Evolutionary conservation across 257 asterid species (phyloP).

Genomic region (Petunia secreta): DNA sequence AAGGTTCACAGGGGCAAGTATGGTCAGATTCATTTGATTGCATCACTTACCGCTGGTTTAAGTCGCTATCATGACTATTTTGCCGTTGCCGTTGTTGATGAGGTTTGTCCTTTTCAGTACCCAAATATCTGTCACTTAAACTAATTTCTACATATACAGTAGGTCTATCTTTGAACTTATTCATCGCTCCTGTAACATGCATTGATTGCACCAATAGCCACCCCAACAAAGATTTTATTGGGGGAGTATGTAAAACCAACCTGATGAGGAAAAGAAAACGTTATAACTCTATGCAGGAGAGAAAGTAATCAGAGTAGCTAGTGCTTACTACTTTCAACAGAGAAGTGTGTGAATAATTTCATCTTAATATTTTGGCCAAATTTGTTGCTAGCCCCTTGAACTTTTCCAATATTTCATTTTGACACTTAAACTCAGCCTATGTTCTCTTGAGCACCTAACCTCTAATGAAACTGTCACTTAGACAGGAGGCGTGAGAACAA

Average conservation of each 20-base stretch:
- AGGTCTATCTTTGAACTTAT: neutral
- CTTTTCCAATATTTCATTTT: no score
- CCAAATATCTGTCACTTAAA: neutral
- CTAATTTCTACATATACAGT: neutral
- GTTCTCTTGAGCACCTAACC: no score
- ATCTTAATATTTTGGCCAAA: neutral
- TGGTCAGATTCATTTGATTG: conserved; percentile 97
- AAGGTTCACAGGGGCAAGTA: conserved; percentile 98
- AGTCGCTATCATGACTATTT: conserved; percentile 95
- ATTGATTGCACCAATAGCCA: conserved; percentile 15
- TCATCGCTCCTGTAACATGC: neutral
- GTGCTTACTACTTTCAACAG: neutral
- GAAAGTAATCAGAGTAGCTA: neutral
- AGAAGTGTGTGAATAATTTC: conserved; percentile 9
- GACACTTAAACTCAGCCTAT: no score
- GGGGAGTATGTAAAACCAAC: neutral
- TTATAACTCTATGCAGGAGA: neutral
- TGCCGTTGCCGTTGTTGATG: conserved; percentile 92
- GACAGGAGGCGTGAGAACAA: no score
- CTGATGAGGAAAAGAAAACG: neutral
- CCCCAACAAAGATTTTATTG: conserved; percentile 15
- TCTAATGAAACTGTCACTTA: no score
- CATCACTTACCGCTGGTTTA: conserved; percentile 94
- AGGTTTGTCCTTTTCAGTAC: conserved; percentile 58
- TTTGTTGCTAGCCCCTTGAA: no score